A percentile compares a stretch with the other conserved stretches of the same genome.
Evolutionary conservation across 106 monocot genomes (phyloP).

Genomic region (Dendrobium officinale): DNA sequence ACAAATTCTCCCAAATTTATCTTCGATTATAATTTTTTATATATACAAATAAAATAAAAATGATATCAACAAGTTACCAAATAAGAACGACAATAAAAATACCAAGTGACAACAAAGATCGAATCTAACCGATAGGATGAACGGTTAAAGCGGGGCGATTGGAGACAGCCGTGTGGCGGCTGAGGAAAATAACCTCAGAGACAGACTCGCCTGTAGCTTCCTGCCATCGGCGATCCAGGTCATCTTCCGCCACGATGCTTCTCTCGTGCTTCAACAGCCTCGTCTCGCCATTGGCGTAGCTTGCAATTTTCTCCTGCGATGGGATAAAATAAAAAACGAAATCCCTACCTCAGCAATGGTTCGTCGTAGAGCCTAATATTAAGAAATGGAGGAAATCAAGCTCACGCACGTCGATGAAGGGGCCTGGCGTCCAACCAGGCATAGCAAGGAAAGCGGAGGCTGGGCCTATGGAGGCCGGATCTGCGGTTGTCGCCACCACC

Average conservation of each 20-base stretch:
- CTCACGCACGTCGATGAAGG: conserved; percentile 33
- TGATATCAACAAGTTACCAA: background rate
- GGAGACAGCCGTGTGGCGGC: conserved; percentile 78
- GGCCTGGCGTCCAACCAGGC: conserved; percentile 84
- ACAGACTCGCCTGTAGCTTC: conserved; percentile 69
- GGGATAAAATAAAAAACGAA: background rate
- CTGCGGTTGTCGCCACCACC: conserved; percentile 77
- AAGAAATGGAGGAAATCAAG: background rate
- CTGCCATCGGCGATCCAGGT: conserved; percentile 83
- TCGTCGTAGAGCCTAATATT: background rate
- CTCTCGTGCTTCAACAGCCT: conserved; percentile 64
- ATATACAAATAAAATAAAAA: background rate
- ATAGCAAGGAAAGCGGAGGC: conserved; percentile 88
- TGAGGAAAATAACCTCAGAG: conserved; percentile 84
- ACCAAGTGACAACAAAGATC: background rate
- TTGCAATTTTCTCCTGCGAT: conserved; percentile 49
- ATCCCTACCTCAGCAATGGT: background rate
- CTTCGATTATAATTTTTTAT: background rate
- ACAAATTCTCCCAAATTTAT: background rate
- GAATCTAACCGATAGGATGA: conserved; percentile 73
- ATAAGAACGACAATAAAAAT: background rate
- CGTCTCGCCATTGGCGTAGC: conserved; percentile 60
- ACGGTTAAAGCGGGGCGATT: conserved; percentile 87
- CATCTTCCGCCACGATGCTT: conserved; percentile 77
- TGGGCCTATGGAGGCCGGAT: conserved; percentile 84